phyloP scores from a whole-genome alignment of 1,284 basidiomycete genomes.

The Rhodotorula sp. region DNA sequence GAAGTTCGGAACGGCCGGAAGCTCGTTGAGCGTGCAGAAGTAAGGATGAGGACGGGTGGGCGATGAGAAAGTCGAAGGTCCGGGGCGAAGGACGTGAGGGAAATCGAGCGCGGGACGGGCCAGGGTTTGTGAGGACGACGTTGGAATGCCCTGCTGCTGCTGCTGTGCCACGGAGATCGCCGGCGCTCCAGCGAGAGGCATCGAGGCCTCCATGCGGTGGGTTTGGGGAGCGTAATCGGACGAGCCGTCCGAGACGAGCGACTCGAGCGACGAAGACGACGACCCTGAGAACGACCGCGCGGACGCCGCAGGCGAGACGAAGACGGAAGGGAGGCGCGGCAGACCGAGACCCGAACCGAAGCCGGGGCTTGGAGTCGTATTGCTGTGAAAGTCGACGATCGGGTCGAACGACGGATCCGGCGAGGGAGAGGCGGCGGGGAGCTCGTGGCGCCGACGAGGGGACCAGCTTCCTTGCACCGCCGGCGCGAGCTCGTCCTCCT shows the following conservation, averaged over 20 bases:
- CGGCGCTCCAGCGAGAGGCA: neutral
- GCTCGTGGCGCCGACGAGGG: neutral
- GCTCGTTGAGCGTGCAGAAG: slow-evolving; percentile 29
- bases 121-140: no score
- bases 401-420: neutral
- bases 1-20: neutral
- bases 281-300: slow-evolving; percentile 10
- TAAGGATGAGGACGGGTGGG: slow-evolving; percentile 20
- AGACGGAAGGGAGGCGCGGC: slow-evolving; percentile 18
- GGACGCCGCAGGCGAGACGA: slow-evolving; percentile 12
- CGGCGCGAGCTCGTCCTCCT: neutral
- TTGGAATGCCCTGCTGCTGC: no score
- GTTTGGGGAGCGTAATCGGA: neutral
- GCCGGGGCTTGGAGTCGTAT: neutral
- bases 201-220: neutral
- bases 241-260: slow-evolving; percentile 28
- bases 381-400: neutral
- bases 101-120: neutral
- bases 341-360: no score
- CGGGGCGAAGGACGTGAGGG: neutral
- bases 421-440: neutral
- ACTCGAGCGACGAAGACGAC: slow-evolving; percentile 20
- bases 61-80: neutral
- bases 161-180: neutral
- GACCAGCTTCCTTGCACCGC: neutral